These are phyloP conservation scores for Torulaspora quercuum DNA, from an alignment of 805 yeast species.

Conservation along the genomic window DNA sequence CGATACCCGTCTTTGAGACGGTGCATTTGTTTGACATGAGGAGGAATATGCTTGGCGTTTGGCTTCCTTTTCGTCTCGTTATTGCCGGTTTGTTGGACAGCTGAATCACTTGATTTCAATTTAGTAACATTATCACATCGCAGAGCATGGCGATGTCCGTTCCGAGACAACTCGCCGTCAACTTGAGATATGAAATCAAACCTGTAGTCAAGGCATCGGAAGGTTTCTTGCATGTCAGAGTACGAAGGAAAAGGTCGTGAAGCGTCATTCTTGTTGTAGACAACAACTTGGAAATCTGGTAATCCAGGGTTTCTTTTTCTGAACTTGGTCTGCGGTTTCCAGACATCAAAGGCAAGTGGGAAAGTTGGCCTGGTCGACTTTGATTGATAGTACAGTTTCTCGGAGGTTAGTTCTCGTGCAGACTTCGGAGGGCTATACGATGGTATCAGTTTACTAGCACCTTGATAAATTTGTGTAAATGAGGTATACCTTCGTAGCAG, in stretches of 20 bases:
- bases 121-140: constrained; percentile 14
- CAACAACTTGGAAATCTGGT: constrained; percentile 73
- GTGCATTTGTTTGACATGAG: constrained; percentile 35
- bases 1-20: constrained; percentile 53
- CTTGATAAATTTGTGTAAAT: constrained; percentile 32
- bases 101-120: too few species aligned
- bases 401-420: constrained; percentile 3
- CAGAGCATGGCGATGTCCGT: constrained; percentile 12
- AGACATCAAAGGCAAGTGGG: constrained; percentile 58
- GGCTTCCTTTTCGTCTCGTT: constrained; percentile 11
- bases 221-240: constrained; percentile 40
- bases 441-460: constrained; percentile 32
- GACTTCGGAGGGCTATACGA: constrained; percentile 14
- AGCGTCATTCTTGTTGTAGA: constrained; percentile 46
- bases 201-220: constrained; percentile 33
- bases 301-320: constrained; percentile 63
- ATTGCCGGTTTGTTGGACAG: constrained; percentile 1
- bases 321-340: constrained; percentile 78
- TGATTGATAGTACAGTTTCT: neutral
- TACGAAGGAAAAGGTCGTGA: constrained; percentile 45
- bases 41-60: constrained; percentile 18
- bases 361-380: neutral
- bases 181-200: constrained; percentile 35
- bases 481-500: constrained; percentile 23
- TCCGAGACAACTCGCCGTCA: constrained; percentile 23